phyloP scores from a whole-genome alignment of 441 rosid species.

The Gossypium gossypioides region DNA sequence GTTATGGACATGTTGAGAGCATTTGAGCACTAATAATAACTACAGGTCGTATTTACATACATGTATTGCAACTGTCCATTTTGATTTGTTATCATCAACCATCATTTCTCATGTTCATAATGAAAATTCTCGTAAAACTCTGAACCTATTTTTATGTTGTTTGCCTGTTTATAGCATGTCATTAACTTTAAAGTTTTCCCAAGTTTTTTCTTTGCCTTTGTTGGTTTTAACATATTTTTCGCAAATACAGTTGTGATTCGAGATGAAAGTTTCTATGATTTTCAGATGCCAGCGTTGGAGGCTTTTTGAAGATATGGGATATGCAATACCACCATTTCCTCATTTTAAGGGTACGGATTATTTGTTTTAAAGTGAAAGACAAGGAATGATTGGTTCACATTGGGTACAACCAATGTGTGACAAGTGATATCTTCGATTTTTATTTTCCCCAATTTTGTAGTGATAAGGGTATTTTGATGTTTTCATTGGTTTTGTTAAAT shows the following conservation, averaged over 20 bases:
- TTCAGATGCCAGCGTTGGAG: not conserved
- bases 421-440: not conserved
- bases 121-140: too few relatives aligned
- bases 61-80: too few relatives aligned
- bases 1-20: not conserved
- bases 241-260: too few relatives aligned
- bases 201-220: too few relatives aligned
- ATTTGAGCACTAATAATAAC: not conserved
- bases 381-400: not conserved
- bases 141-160: too few relatives aligned
- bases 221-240: too few relatives aligned
- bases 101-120: too few relatives aligned
- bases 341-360: not conserved
- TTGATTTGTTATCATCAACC: too few relatives aligned
- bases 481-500: not conserved
- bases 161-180: too few relatives aligned
- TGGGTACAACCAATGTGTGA: not conserved
- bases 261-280: too few relatives aligned
- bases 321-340: not conserved
- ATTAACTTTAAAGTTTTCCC: too few relatives aligned
- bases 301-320: constrained; percentile 1
- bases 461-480: not conserved
- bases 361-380: not conserved
- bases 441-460: not conserved
- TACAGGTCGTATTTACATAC: too few relatives aligned